Conservation (phyloP, 306 rosid species). For the Prosopis cineraria region DNA sequence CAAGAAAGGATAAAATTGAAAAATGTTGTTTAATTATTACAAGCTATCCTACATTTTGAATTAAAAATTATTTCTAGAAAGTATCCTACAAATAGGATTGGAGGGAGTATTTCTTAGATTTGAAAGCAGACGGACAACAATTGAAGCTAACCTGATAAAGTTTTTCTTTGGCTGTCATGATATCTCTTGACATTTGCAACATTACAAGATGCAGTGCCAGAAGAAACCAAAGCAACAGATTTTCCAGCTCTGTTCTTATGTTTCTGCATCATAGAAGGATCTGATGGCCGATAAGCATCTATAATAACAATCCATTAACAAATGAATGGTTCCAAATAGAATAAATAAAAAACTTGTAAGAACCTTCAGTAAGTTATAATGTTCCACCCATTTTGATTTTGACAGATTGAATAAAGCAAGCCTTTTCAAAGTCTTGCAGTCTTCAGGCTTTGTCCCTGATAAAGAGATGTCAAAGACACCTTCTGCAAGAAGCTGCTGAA, state of each 20-base stretch:
- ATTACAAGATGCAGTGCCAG: constrained; percentile 54
- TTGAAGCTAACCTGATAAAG: constrained; percentile 71
- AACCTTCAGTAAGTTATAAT: constrained; percentile 76
- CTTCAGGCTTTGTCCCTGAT: constrained; percentile 71
- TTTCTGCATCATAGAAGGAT: constrained; percentile 59
- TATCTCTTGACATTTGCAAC: constrained; percentile 52
- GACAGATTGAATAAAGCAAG: constrained; percentile 63
- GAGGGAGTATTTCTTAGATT: not conserved
- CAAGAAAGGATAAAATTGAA: no score
- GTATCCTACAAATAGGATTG: no score
- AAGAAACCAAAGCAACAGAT: constrained; percentile 47
- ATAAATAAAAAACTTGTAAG: constrained; percentile 35
- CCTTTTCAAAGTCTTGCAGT: constrained; percentile 79
- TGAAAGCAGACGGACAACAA: not conserved
- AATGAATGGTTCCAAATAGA: constrained; percentile 1
- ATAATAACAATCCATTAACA: not conserved
- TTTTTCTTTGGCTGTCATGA: constrained; percentile 62
- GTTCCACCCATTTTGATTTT: constrained; percentile 84
- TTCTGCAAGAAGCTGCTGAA: constrained; percentile 89
- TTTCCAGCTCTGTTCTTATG: constrained; percentile 51
- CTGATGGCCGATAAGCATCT: constrained; percentile 19
- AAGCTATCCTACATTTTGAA: no score
- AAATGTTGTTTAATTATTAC: no score
- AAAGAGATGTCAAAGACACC: constrained; percentile 83
- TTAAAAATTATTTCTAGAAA: no score